A percentile compares a stretch with the other conserved stretches of the same genome.
Conservation (phyloP, 2,329 filamentous ascomycete species). For the Hymenoscyphus albidus region DNA sequence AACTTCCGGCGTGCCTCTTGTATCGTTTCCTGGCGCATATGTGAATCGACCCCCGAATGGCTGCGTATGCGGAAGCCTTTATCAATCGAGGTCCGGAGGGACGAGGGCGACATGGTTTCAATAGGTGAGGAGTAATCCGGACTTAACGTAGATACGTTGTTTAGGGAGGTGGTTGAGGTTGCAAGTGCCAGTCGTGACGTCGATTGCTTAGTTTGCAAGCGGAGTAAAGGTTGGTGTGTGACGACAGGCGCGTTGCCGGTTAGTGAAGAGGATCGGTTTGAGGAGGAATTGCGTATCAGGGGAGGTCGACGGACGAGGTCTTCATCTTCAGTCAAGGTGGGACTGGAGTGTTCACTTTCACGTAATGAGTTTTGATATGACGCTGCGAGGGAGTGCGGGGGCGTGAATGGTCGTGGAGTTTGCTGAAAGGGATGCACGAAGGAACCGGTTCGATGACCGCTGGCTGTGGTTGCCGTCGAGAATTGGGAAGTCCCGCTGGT, state of each 20-base stretch:
- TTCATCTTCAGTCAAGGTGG: constrained; percentile 33
- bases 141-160: constrained; percentile 18
- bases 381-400: constrained; percentile 41
- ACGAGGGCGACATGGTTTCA: constrained; percentile 39
- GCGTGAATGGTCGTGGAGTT: constrained; percentile 57
- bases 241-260: constrained; percentile 20
- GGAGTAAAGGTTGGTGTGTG: constrained; percentile 17
- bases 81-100: constrained; percentile 57
- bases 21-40: constrained; percentile 53
- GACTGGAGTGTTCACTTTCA: constrained; percentile 44
- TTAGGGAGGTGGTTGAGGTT: constrained; percentile 28
- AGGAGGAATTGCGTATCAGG: constrained; percentile 27
- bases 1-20: constrained; percentile 60
- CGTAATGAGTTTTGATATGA: constrained; percentile 55
- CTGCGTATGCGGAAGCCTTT: constrained; percentile 56
- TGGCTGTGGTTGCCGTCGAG: constrained; percentile 53
- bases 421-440: constrained; percentile 65
- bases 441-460: constrained; percentile 39
- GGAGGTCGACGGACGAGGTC: constrained; percentile 13
- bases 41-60: constrained; percentile 56
- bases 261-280: constrained; percentile 23
- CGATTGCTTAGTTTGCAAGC: constrained; percentile 30
- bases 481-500: constrained; percentile 52
- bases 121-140: constrained; percentile 26
- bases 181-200: constrained; percentile 29